phyloP scores from a whole-genome alignment of 164 flowering plant species.

The Kingdonia uniflora region DNA sequence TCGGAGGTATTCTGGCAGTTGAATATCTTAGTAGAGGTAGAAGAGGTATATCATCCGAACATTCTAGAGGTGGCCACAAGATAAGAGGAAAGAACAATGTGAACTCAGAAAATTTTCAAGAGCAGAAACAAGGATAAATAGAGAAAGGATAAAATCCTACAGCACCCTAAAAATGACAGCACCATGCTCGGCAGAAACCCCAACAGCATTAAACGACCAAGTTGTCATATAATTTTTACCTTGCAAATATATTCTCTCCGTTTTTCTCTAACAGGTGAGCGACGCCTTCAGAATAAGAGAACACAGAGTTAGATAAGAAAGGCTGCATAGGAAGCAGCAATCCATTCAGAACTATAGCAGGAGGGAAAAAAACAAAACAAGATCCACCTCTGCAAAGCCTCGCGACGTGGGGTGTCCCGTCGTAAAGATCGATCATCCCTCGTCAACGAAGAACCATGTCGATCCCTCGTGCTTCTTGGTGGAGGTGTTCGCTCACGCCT shows the following conservation, averaged over 20 bases:
- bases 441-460: conserved; percentile 41
- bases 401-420: conserved; percentile 62
- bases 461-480: conserved; percentile 57
- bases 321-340: conserved; percentile 47
- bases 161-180: conserved; percentile 12
- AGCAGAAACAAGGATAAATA: conserved; percentile 10
- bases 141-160: conserved; percentile 9
- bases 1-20: no score
- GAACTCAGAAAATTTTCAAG: background rate
- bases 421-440: conserved; percentile 45
- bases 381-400: conserved; percentile 83
- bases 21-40: no score
- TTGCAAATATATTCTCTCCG: conserved; percentile 98
- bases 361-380: conserved; percentile 40
- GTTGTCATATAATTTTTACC: conserved; percentile 61
- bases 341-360: conserved; percentile 40
- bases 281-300: conserved; percentile 96
- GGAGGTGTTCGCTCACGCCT: conserved; percentile 68
- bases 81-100: background rate
- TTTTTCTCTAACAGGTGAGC: conserved; percentile 83
- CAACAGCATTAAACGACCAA: conserved; percentile 23
- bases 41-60: background rate
- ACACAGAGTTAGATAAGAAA: conserved; percentile 62
- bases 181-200: conserved; percentile 10
- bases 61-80: background rate